phyloP scores from a whole-genome alignment of 2,329 filamentous ascomycete genomes.

The Aspergillus sp. region DNA sequence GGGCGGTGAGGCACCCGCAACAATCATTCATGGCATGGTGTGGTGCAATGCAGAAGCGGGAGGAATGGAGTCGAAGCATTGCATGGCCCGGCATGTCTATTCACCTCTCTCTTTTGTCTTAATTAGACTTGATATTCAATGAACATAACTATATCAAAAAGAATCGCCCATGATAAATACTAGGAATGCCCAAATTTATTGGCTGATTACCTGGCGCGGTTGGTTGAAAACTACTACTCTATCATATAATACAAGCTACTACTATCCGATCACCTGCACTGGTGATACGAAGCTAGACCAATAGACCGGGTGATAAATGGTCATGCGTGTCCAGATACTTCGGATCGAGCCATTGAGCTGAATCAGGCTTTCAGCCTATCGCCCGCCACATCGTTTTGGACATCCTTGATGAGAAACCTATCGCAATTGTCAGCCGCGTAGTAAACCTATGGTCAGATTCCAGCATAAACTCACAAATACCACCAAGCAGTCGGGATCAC shows the following conservation, averaged over 20 bases:
- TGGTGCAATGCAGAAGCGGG: not conserved
- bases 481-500: constrained; percentile 84
- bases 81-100: not conserved
- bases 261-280: constrained; percentile 18
- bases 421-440: constrained; percentile 26
- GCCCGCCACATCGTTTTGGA: constrained; percentile 75
- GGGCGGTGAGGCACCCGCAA: constrained; percentile 10
- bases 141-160: not conserved
- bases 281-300: not conserved
- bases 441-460: not conserved
- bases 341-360: not conserved
- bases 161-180: not conserved
- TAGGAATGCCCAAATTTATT: not conserved
- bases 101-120: too few species aligned
- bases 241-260: constrained; percentile 1
- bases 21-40: not conserved
- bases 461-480: constrained; percentile 75
- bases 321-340: not conserved
- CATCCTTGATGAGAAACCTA: constrained; percentile 85
- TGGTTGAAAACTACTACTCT: not conserved
- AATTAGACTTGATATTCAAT: too few species aligned
- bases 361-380: constrained; percentile 68
- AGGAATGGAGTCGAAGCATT: not conserved
- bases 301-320: not conserved
- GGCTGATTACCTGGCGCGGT: not conserved